phyloP scores from a whole-genome alignment of 441 rosid genomes.

The Flueggea neowawraea region DNA sequence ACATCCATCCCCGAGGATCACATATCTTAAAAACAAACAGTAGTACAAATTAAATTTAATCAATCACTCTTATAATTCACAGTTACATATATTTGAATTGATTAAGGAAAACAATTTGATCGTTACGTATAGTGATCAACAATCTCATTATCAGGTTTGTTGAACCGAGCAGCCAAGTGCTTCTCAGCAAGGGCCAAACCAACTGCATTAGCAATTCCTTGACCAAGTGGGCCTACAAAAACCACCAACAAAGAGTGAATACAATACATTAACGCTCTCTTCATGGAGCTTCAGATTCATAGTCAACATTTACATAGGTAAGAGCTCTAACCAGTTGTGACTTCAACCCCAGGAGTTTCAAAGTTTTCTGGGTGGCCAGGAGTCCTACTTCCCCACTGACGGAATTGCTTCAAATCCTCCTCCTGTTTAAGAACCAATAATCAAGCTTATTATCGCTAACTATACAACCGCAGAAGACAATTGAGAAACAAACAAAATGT shows the following conservation, averaged over 20 bases:
- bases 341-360: conserved; percentile 98
- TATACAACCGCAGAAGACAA: no score
- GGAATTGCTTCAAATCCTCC: conserved; percentile 89
- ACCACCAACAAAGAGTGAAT: not conserved
- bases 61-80: no score
- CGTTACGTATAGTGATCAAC: conserved; percentile 92
- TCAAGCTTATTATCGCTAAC: not conserved
- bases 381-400: conserved; percentile 96
- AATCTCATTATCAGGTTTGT: conserved; percentile 90
- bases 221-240: conserved; percentile 94
- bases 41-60: not conserved
- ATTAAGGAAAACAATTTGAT: not conserved
- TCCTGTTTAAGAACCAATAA: conserved; percentile 41
- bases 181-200: conserved; percentile 98
- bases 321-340: conserved; percentile 81
- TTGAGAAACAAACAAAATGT: no score
- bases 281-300: not conserved
- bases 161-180: conserved; percentile 96
- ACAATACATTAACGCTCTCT: not conserved
- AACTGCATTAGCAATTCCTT: conserved; percentile 97
- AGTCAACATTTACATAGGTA: not conserved
- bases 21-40: conserved; percentile 33
- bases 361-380: conserved; percentile 99
- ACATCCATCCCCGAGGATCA: conserved; percentile 87
- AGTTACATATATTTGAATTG: no score